A percentile compares a stretch with the other conserved stretches of the same genome.
phyloP scores from a whole-genome alignment of 805 yeast genomes.

The Yarrowia osloensis region DNA sequence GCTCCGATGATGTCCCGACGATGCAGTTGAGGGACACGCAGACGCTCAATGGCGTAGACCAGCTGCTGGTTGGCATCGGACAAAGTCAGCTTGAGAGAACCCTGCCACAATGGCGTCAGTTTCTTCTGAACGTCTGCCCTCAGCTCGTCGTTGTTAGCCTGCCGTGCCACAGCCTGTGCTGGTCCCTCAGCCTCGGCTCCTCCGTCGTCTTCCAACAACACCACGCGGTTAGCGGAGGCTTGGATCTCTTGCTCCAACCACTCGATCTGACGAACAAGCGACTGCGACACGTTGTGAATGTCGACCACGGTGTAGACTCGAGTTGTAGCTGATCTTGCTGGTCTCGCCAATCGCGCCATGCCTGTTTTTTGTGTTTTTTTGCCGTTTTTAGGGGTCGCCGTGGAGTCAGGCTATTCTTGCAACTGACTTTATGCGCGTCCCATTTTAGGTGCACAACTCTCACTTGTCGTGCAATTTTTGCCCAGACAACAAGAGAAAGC shows the following conservation, averaged over 20 bases:
- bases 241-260: slow-evolving; percentile 23
- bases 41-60: slow-evolving; percentile 11
- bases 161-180: not conserved
- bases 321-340: not conserved
- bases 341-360: slow-evolving; percentile 9
- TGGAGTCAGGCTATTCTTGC: not conserved
- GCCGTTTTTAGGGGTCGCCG: not conserved
- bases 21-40: slow-evolving; percentile 1
- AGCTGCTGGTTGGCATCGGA: not conserved
- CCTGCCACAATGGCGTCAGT: slow-evolving; percentile 14
- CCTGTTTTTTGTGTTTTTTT: not conserved
- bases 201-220: slow-evolving; percentile 11
- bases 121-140: slow-evolving; percentile 8
- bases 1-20: slow-evolving; percentile 8
- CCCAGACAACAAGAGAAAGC: slow-evolving; percentile 13
- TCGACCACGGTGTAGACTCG: slow-evolving; percentile 33
- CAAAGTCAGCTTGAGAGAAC: not conserved
- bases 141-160: not conserved
- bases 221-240: slow-evolving; percentile 22
- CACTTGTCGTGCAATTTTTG: slow-evolving; percentile 10
- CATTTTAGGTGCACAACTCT: slow-evolving; percentile 8
- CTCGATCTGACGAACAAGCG: slow-evolving; percentile 41
- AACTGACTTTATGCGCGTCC: slow-evolving; percentile 4
- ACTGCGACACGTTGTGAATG: slow-evolving; percentile 35
- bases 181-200: not conserved